A percentile compares a stretch with the other conserved stretches of the same genome.
Conservation (phyloP, 1,139 yeast genomes). For the Hyphopichia burtonii region DNA sequence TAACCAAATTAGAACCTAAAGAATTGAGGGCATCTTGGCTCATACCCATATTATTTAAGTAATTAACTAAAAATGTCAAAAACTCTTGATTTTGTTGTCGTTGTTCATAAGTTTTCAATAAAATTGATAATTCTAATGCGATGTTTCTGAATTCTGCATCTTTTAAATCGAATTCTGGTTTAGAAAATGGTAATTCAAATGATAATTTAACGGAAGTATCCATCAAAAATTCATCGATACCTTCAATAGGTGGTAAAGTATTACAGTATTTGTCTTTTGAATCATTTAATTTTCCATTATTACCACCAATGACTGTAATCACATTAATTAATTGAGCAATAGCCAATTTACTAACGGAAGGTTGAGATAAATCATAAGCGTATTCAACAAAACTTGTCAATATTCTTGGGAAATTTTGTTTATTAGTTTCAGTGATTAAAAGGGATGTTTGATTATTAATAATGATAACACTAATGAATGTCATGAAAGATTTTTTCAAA, state of each 20-base stretch:
- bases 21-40: conserved; percentile 55
- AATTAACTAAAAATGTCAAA: conserved; percentile 49
- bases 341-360: conserved; percentile 64
- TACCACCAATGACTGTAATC: conserved; percentile 61
- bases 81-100: conserved; percentile 37
- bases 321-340: conserved; percentile 68
- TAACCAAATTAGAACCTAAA: conserved; percentile 55
- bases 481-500: conserved; percentile 68
- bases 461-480: conserved; percentile 65
- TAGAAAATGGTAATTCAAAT: conserved; percentile 79
- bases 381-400: conserved; percentile 66
- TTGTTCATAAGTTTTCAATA: conserved; percentile 63
- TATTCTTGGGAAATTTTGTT: conserved; percentile 59
- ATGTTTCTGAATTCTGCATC: conserved; percentile 79
- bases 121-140: conserved; percentile 70
- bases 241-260: conserved; percentile 58
- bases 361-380: conserved; percentile 56
- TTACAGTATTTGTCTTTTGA: conserved; percentile 52
- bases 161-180: conserved; percentile 59
- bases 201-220: conserved; percentile 66
- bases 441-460: conserved; percentile 80
- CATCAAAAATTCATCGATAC: conserved; percentile 68
- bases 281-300: conserved; percentile 62
- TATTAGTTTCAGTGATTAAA: conserved; percentile 67
- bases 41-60: conserved; percentile 61